A percentile compares a stretch with the other conserved stretches of the same genome.
These are phyloP conservation scores for Castanea crenata DNA, from an alignment of 306 rosid genomes.

Conservation along the genomic window DNA sequence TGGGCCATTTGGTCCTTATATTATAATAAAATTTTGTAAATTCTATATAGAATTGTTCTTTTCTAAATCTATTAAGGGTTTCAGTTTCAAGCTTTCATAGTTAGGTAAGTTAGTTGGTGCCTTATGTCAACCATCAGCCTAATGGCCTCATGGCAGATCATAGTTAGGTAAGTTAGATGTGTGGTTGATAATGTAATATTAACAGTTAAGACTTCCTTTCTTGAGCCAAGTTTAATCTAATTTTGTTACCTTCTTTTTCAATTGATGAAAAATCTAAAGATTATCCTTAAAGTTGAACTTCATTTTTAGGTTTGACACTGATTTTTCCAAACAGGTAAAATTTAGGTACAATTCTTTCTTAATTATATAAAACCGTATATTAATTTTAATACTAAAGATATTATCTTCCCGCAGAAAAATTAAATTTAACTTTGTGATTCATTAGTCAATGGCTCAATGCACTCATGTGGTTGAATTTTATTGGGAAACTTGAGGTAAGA, in stretches of 20 bases:
- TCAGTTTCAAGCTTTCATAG: neutral
- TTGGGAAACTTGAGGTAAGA: too few relatives aligned
- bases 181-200: neutral
- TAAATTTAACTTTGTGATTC: too few relatives aligned
- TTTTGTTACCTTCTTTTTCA: neutral
- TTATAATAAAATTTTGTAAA: constrained; percentile 29
- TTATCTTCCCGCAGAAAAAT: too few relatives aligned
- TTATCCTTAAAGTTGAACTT: neutral
- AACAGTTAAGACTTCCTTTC: neutral
- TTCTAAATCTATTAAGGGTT: neutral
- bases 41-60: neutral
- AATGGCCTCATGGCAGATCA: neutral
- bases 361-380: too few relatives aligned
- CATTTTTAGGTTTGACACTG: too few relatives aligned
- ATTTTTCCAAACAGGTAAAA: too few relatives aligned
- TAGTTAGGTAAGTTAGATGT: constrained; percentile 11
- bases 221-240: neutral
- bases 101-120: constrained; percentile 1
- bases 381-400: too few relatives aligned
- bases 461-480: too few relatives aligned
- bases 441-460: too few relatives aligned
- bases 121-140: constrained; percentile 5
- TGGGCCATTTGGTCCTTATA: neutral
- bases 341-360: too few relatives aligned
- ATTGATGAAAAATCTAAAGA: neutral